Base-by-base conservation (phyloP, 208 protist species). In the Leishmania tropica region DNA sequence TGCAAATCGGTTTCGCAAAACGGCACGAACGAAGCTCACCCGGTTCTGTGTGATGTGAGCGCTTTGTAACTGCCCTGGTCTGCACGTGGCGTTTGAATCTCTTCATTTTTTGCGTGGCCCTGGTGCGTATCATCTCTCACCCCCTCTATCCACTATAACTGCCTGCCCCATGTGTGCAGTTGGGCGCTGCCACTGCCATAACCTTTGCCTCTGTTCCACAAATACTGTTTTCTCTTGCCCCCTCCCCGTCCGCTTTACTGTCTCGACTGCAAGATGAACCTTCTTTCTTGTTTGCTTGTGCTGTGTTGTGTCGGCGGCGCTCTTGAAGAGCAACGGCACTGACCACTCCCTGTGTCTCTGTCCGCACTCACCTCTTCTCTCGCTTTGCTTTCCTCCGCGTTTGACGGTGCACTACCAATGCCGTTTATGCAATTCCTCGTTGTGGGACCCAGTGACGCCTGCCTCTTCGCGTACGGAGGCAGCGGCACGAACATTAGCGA, bases 371-470 rank as follows among this genome's bases (percentile, higher is more conserved):
- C 62, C 4, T 67, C n/a, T 37, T 67, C 7, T 7, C 31, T 40
- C 37, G 7, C 17, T 40, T 24, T 8, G 3, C 24, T 67, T 77
- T 28, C 68, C 68, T 24, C 21, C 31, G 31, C 31, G 8, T 70
- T 53, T 71, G 48, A 35, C 13, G 31, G 19, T 21, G 6, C 37
- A 0, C 21, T 75, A 60, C 60, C 28, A 51, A 88, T 88, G 85
- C 76, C 82, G 17, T 75, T 86, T 65, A 80, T 70, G 31, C 81
- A 85, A 28, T 86, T 88, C 64, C 62, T 81, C 24, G 79, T 88
- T 42, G 78, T 88, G 47, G 85, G 85, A 15, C 85, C 82, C 3
- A 85, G 79, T 47, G 85, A 88, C 47, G 73, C 85, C 53, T 76
- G 76, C 24, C 48, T 88, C 47, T 88, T 88, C 37, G 78, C 67